phyloP scores from a whole-genome alignment of 1,139 yeast species.

The Saccharomyces uvarum region DNA sequence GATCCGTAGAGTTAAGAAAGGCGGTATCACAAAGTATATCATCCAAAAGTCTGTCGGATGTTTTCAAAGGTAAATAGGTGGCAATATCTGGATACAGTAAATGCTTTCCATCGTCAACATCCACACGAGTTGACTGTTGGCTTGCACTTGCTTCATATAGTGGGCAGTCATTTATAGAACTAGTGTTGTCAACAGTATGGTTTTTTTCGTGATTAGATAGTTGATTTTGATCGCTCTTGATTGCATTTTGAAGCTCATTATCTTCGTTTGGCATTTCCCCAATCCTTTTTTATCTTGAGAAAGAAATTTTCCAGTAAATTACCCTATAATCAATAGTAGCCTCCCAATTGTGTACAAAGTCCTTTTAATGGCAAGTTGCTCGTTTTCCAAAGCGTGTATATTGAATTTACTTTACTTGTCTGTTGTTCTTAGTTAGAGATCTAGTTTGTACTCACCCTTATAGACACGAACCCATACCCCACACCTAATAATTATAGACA shows the following conservation, averaged over 20 bases:
- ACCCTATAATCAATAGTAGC: background rate
- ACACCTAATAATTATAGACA: background rate
- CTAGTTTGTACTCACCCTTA: background rate
- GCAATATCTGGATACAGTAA: slow-evolving; percentile 30
- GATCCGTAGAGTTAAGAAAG: slow-evolving; percentile 11
- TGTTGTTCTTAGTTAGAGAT: background rate
- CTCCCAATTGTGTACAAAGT: background rate
- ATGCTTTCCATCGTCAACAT: slow-evolving; percentile 23
- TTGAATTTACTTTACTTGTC: background rate
- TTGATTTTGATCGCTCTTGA: background rate
- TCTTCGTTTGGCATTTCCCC: slow-evolving; percentile 1
- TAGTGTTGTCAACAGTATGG: too few species aligned
- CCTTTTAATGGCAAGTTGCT: background rate
- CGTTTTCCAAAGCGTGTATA: background rate
- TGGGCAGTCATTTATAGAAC: background rate
- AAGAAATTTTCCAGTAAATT: background rate
- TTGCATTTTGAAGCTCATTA: background rate
- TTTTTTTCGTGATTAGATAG: background rate
- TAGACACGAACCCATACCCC: background rate
- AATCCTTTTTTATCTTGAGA: background rate
- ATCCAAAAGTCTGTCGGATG: slow-evolving; percentile 58
- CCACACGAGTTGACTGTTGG: background rate
- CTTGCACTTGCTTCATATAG: background rate
- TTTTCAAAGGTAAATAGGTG: slow-evolving; percentile 39
- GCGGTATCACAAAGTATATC: slow-evolving; percentile 40